Base-by-base conservation (phyloP, 768 basidiomycete species). In the Serendipita sp. region DNA sequence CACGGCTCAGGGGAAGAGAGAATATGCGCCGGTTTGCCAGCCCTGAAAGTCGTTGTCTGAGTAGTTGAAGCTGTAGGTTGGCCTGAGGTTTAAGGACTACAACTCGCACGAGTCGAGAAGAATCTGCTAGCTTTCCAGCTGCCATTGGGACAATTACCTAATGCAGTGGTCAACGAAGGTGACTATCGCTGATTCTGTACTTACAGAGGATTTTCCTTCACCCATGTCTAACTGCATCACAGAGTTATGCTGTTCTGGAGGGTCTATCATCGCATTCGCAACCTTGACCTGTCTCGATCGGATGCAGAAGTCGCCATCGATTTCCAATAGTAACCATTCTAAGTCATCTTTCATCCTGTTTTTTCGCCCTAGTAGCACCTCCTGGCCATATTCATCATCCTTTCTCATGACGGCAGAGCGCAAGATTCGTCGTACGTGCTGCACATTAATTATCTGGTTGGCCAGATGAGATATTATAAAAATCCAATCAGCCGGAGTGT, bases 211-310 rank as follows among this genome's bases (percentile, higher is more conserved):
- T 66, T 83, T 82, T 1, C 82, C 83, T 65, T 83, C 82, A 2
- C 82, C 82, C 82, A 83, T 83, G 58, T 83, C 81, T 15, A 83
- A 75, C 46, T 83, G 81, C 34, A 79, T 71, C 3, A 74, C 70
- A 0, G 77, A 76, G 58, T 78, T 83, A 3, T 67, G 10, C 1
- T 66, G 65, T 0, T 71, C 74, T 1, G 63, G 64, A 0, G 83
- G 80, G 0, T 68, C 62, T 32, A 80, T 78, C 82, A 83, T 82
- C 56, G 80, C 75, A 2, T 68, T 63, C 1, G 80, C 78, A 8
- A 83, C 70, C 0, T 70, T 60, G 0, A 70, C 70, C 65, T 83
- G 82, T 13, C 80, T 68, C 0, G 74, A 72, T 3, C 81, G 79
- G 32, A 75, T 70, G 3, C 76, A 65, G 41, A 83, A 74, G 58